These are phyloP conservation scores for Wallemia mellicola DNA, from an alignment of 1,284 basidiomycete species.

Conservation along the genomic window DNA sequence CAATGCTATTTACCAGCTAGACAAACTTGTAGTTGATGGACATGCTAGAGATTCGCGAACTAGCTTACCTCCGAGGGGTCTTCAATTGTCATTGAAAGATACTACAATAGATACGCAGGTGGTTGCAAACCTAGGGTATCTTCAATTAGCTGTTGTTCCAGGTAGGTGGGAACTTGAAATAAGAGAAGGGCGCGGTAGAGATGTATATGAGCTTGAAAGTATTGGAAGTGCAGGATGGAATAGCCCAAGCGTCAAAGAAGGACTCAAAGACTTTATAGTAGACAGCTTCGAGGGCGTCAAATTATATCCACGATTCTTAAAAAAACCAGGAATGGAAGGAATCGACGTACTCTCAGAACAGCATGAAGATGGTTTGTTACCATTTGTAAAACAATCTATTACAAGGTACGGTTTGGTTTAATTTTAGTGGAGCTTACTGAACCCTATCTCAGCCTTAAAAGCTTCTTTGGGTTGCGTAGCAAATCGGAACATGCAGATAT, in stretches of 20 bases:
- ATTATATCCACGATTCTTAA: conserved; percentile 45
- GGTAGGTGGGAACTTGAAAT: conserved; percentile 61
- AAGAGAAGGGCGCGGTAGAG: conserved; percentile 42
- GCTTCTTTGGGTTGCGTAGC: conserved; percentile 8
- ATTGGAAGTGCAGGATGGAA: conserved; percentile 57
- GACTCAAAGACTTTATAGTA: conserved; percentile 39
- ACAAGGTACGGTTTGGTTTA: conserved; percentile 20
- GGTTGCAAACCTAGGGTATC: conserved; percentile 80
- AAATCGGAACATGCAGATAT: conserved; percentile 42
- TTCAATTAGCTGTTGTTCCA: conserved; percentile 79
- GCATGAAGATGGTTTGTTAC: conserved; percentile 5
- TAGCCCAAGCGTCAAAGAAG: conserved; percentile 31
- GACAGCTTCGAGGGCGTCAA: conserved; percentile 66
- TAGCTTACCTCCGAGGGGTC: conserved; percentile 39
- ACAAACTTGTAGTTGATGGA: conserved; percentile 74
- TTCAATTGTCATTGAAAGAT: conserved; percentile 44
- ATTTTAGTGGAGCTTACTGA: conserved; percentile 1
- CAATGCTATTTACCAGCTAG: conserved; percentile 57
- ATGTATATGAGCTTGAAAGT: conserved; percentile 54
- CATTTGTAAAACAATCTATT: conserved; percentile 20
- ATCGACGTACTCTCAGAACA: conserved; percentile 41
- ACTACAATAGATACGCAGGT: conserved; percentile 54
- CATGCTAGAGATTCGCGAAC: conserved; percentile 47
- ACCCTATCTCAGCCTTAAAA: neutral
- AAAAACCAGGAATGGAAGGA: conserved; percentile 43